Evolutionary conservation across 164 flowering plant genomes (phyloP).

Genomic region (Buxus sempervirens): DNA sequence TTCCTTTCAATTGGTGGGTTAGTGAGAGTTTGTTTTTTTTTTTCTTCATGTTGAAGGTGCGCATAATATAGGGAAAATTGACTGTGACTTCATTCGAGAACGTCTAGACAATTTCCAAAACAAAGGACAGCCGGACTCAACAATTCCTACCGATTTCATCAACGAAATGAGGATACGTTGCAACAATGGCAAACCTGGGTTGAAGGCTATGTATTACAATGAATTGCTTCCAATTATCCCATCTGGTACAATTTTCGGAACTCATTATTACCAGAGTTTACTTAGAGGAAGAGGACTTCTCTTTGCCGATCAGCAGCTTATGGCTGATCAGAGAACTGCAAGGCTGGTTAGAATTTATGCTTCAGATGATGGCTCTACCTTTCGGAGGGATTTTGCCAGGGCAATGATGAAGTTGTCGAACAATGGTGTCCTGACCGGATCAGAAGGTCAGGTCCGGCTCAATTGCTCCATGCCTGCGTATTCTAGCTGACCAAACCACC

Average conservation of each 20-base stretch:
- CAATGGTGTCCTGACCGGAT: constrained; percentile 32
- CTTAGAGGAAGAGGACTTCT: constrained; percentile 44
- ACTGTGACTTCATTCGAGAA: constrained; percentile 17
- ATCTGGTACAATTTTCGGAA: constrained; percentile 28
- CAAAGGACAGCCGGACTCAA: constrained; percentile 23
- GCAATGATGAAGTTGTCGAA: constrained; percentile 50
- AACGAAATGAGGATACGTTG: constrained; percentile 23
- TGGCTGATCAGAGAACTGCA: constrained; percentile 38
- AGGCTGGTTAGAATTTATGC: constrained; percentile 39
- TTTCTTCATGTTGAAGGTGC: constrained; percentile 17
- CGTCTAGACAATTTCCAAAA: constrained; percentile 25
- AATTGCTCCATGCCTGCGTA: constrained; percentile 37
- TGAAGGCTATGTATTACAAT: constrained; percentile 1
- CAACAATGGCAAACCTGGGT: constrained; percentile 1
- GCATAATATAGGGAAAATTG: constrained; percentile 25
- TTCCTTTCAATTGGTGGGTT: not conserved
- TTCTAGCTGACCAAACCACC: not conserved
- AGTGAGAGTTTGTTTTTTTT: not conserved
- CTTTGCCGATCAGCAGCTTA: constrained; percentile 51
- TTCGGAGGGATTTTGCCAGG: constrained; percentile 41
- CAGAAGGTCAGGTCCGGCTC: constrained; percentile 39
- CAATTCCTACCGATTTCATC: constrained; percentile 13
- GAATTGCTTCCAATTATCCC: constrained; percentile 13
- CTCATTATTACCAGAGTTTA: constrained; percentile 37
- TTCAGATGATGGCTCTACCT: constrained; percentile 37